These are phyloP conservation scores for Senna tora DNA, from an alignment of 306 rosid genomes.

Conservation along the genomic window DNA sequence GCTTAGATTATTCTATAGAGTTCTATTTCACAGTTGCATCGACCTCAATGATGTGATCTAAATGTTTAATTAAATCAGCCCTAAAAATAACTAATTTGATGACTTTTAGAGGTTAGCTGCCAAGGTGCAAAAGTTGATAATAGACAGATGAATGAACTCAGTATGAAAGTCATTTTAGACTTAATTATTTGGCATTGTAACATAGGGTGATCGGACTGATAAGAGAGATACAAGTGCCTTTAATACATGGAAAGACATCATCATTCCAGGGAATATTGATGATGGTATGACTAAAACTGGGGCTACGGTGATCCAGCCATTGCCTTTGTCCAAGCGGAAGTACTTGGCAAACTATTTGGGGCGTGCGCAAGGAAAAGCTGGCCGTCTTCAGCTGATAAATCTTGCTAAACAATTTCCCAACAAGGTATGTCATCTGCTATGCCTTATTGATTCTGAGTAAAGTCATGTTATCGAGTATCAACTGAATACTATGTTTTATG, in stretches of 20 bases:
- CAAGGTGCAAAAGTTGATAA: not conserved
- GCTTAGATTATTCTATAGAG: not conserved
- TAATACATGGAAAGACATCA: constrained; percentile 96
- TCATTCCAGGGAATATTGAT: constrained; percentile 94
- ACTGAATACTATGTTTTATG: constrained; percentile 7
- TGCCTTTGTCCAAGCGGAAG: constrained; percentile 83
- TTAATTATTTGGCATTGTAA: constrained; percentile 39
- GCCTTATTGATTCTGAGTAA: constrained; percentile 21
- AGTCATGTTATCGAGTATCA: constrained; percentile 14
- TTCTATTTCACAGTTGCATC: not conserved
- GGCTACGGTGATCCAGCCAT: constrained; percentile 58
- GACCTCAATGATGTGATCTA: not conserved
- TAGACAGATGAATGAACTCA: constrained; percentile 23
- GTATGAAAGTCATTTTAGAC: not conserved
- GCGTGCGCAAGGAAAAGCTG: constrained; percentile 93
- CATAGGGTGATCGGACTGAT: constrained; percentile 95
- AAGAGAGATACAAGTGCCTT: constrained; percentile 88
- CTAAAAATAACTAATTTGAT: not conserved
- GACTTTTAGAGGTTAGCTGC: not conserved
- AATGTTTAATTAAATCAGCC: not conserved
- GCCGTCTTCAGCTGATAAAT: constrained; percentile 82
- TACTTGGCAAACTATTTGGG: constrained; percentile 90
- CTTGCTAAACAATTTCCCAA: constrained; percentile 82
- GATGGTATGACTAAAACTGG: constrained; percentile 70
- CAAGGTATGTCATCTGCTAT: constrained; percentile 59